Conservation (phyloP, 495 filamentous ascomycete species). For the Neurospora sp. region DNA sequence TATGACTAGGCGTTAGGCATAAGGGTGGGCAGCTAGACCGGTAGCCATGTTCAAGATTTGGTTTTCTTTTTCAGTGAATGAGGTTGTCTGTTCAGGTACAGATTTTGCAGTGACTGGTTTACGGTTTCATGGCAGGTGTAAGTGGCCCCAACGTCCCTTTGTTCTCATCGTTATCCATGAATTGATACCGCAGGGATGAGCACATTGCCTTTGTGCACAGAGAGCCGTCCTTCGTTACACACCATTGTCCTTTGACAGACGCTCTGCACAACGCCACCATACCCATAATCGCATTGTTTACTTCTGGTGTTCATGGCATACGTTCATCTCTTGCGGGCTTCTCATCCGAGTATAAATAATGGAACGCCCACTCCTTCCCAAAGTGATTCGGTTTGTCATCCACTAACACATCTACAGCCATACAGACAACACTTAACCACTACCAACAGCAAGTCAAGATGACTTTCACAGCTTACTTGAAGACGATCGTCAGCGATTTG, state of each 20-base stretch:
- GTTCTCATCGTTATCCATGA: not conserved
- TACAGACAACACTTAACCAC: not conserved
- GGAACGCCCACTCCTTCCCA: not conserved
- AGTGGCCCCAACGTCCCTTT: not conserved
- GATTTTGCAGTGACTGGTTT: not conserved
- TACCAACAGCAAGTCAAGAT: not conserved
- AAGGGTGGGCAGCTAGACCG: slow-evolving; percentile 14
- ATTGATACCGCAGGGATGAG: not conserved
- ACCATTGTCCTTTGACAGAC: not conserved
- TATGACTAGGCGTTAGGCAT: slow-evolving; percentile 27
- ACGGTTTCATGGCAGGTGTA: not conserved
- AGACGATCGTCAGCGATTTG: not conserved
- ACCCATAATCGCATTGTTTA: not conserved
- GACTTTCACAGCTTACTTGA: not conserved
- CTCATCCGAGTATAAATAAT: not conserved
- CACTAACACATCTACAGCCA: not conserved
- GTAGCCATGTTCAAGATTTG: slow-evolving; percentile 11
- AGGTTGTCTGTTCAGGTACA: not conserved
- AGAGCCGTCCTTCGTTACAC: not conserved
- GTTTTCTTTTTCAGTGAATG: slow-evolving; percentile 2
- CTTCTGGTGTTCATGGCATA: not conserved
- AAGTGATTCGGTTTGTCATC: not conserved
- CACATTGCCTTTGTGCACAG: not conserved
- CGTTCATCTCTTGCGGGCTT: not conserved
- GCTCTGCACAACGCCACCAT: not conserved